Evolutionary conservation across 2,329 filamentous ascomycete species (phyloP), one percentile per base, ranked within the genome.

Genomic region (Dactylellina sp.): DNA sequence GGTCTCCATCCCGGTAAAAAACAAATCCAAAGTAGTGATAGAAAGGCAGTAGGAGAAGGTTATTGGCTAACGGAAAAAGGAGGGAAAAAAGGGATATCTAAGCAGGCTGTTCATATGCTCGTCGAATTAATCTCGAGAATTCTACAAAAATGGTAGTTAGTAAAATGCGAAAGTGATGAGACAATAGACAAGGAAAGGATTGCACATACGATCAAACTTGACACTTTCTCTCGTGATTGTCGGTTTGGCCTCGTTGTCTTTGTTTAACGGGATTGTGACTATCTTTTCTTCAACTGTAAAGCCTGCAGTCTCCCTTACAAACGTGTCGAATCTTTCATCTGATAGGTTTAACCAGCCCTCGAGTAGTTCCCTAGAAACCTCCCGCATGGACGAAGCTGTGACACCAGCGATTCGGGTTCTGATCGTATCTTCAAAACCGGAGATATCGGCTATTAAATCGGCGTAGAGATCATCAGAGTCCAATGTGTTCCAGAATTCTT

Each of bases 161-260:
- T 20, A 37, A n/a, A n/a, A n/a, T n/a, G n/a, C n/a, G n/a, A n/a
- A n/a, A 52, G 4, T 12, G 14, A 32, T 20, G 42, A 55, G 1
- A 20, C 20, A 12, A 2, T 16, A 11, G 14, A n/a, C 22, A n/a
- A 20, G 16, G 39, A 46, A 4, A 20, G n/a, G 18, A 35, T 32
- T 24, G 18, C 25, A 81, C 83, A 81, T 80, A 85, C 83, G 92
- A 78, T 95, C 91, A 72, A 96, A 89, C 82, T 91, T 92, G 80
- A 99, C 95, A 77, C 95, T 93, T 85, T 99, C 95, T 79, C 93
- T 88, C 80, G 97, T 96, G 82, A 97, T 91, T 42, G 93, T 90
- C 82, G 95, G 95, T 85, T 96, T 92, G 47, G 93, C 95, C 87
- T 98, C 94, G 82, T 97, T 97, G 83, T 99, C 95, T 80, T 95